These are phyloP conservation scores for Globisporangium rhizosaccharum DNA, from an alignment of 352 stramenopile genomes.

Conservation along the genomic window DNA sequence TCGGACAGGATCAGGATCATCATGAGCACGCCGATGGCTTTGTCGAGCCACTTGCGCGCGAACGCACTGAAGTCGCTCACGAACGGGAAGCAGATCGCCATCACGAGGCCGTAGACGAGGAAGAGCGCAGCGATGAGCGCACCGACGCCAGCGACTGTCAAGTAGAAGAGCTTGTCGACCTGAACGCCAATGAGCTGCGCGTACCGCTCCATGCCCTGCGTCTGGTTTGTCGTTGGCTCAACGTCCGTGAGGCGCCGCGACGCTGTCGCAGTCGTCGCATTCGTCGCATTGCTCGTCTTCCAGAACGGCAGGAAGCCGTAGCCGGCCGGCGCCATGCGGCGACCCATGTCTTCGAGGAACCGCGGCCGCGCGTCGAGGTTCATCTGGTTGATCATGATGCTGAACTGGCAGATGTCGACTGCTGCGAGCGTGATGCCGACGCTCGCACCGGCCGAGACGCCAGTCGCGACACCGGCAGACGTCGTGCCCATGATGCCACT, in stretches of 20 bases:
- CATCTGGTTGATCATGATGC: slow-evolving; percentile 83
- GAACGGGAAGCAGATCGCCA: slow-evolving; percentile 41
- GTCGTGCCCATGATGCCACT: slow-evolving; percentile 50
- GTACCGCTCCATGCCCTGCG: slow-evolving; percentile 81
- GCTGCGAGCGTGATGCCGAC: slow-evolving; percentile 65
- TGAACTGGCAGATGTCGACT: slow-evolving; percentile 76
- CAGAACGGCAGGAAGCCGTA: slow-evolving; percentile 70
- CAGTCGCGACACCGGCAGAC: slow-evolving; percentile 46
- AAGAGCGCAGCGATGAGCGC: slow-evolving; percentile 44
- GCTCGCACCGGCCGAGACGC: slow-evolving; percentile 52
- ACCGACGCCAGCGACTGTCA: slow-evolving; percentile 61
- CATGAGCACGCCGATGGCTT: slow-evolving; percentile 73
- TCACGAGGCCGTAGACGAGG: slow-evolving; percentile 36
- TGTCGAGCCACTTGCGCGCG: slow-evolving; percentile 70
- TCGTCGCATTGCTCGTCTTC: slow-evolving; percentile 22
- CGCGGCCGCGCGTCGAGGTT: slow-evolving; percentile 70
- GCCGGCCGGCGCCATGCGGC: slow-evolving; percentile 52
- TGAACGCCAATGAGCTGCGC: slow-evolving; percentile 63
- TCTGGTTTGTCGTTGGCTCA: slow-evolving; percentile 17
- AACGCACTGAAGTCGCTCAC: slow-evolving; percentile 53
- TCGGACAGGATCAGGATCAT: slow-evolving; percentile 81
- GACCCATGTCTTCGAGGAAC: slow-evolving; percentile 75
- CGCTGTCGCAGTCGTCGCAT: slow-evolving; percentile 1
- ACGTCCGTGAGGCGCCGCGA: slow-evolving; percentile 27
- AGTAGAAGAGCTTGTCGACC: slow-evolving; percentile 78